A percentile compares a stretch with the other conserved stretches of the same genome.
Conservation (phyloP, 108 stramenopile genomes). For the Hondaea fermentalgiana region DNA sequence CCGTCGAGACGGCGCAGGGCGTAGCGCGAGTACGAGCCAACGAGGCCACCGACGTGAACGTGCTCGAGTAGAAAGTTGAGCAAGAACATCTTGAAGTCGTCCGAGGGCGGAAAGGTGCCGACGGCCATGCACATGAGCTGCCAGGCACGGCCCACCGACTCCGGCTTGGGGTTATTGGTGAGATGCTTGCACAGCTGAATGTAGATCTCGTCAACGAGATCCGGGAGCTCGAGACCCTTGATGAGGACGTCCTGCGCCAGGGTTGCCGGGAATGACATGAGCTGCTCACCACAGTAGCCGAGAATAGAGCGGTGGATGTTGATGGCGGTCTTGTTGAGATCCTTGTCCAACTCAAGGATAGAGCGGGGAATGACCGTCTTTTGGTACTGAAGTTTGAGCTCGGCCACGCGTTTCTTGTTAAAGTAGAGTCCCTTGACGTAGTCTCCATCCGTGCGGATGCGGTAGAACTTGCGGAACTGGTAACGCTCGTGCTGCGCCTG, state of each 20-base stretch:
- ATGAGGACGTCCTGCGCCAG: conserved; percentile 56
- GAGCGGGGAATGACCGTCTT: conserved; percentile 45
- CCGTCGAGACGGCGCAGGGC: conserved; percentile 55
- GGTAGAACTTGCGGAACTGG: conserved; percentile 47
- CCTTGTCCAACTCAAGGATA: conserved; percentile 43
- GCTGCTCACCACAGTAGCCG: conserved; percentile 61
- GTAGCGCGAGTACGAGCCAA: conserved; percentile 52
- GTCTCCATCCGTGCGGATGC: conserved; percentile 45
- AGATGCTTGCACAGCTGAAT: conserved; percentile 56
- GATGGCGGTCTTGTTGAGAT: conserved; percentile 43
- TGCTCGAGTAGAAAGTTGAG: conserved; percentile 54
- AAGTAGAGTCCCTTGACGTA: conserved; percentile 49
- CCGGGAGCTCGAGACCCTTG: conserved; percentile 51
- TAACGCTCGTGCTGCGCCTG: conserved; percentile 36
- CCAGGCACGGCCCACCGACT: conserved; percentile 50
- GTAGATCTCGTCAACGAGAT: conserved; percentile 56
- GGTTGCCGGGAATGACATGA: conserved; percentile 57
- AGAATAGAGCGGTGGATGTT: conserved; percentile 53
- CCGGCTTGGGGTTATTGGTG: conserved; percentile 49
- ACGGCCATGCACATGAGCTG: conserved; percentile 65
- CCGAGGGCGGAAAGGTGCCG: conserved; percentile 51
- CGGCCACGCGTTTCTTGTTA: conserved; percentile 48
- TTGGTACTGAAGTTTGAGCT: conserved; percentile 50
- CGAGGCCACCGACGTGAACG: conserved; percentile 34
- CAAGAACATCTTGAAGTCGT: conserved; percentile 55